Evolutionary conservation across 768 basidiomycete species (phyloP).

Genomic region (Calocybe gangraenosa): DNA sequence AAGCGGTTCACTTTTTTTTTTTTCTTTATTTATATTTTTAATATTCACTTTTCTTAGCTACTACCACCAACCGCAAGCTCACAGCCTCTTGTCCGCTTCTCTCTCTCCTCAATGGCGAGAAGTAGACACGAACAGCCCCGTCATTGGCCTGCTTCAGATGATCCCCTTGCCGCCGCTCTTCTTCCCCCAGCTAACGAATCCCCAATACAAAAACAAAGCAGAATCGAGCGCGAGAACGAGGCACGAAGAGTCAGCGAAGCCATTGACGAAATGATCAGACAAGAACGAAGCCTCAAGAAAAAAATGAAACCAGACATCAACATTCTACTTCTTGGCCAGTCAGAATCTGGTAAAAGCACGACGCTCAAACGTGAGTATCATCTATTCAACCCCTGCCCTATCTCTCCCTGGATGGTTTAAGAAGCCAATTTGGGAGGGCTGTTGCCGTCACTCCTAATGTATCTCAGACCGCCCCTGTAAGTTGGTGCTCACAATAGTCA

Average conservation of each 20-base stretch:
- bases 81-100: slow-evolving; percentile 15
- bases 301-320: slow-evolving; percentile 63
- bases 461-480: slow-evolving; percentile 9
- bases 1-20: slow-evolving; percentile 6
- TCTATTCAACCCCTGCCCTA: slow-evolving; percentile 4
- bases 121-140: slow-evolving; percentile 30
- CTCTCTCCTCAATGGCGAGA: slow-evolving; percentile 34
- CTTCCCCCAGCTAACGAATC: slow-evolving; percentile 74
- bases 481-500: slow-evolving; percentile 7
- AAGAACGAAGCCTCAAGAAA: slow-evolving; percentile 58
- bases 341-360: slow-evolving; percentile 87
- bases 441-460: not conserved
- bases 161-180: slow-evolving; percentile 66
- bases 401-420: slow-evolving; percentile 6
- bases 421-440: slow-evolving; percentile 8
- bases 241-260: slow-evolving; percentile 71
- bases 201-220: slow-evolving; percentile 55
- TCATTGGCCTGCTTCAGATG: slow-evolving; percentile 48
- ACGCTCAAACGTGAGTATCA: slow-evolving; percentile 77
- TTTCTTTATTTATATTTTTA: slow-evolving; percentile 22
- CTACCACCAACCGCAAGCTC: slow-evolving; percentile 12
- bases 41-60: slow-evolving; percentile 16
- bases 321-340: slow-evolving; percentile 80
- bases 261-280: slow-evolving; percentile 76
- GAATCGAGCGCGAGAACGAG: slow-evolving; percentile 63